A percentile compares a stretch with the other conserved stretches of the same genome.
These are phyloP conservation scores for Candida qinlingensis DNA, from an alignment of 805 yeast genomes.

Conservation along the genomic window DNA sequence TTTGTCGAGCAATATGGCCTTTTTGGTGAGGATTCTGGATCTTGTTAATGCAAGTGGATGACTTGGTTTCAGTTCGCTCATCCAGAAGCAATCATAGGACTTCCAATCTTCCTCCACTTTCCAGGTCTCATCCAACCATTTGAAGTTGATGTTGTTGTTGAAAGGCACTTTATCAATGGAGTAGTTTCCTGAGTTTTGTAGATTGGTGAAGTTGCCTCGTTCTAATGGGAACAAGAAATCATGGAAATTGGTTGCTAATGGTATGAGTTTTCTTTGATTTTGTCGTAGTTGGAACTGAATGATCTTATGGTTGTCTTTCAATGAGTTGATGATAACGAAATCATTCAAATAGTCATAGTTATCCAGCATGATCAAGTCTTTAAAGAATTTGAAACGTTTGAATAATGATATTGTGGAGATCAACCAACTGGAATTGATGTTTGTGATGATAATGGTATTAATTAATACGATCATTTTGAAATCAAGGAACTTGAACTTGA, in stretches of 20 bases:
- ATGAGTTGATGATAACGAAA: slow-evolving; percentile 2
- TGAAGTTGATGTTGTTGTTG: slow-evolving; percentile 43
- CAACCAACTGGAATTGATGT: slow-evolving; percentile 6
- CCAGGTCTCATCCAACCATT: slow-evolving; percentile 55
- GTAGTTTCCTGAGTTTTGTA: slow-evolving; percentile 25
- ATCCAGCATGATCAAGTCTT: slow-evolving; percentile 1
- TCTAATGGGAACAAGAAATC: slow-evolving; percentile 55
- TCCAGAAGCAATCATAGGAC: slow-evolving; percentile 50
- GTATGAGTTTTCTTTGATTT: slow-evolving; percentile 42
- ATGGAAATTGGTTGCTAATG: not conserved
- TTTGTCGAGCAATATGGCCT: slow-evolving; percentile 29
- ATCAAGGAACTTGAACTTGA: not conserved
- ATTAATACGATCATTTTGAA: not conserved
- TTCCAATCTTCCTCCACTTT: slow-evolving; percentile 45
- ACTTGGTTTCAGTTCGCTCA: slow-evolving; percentile 33
- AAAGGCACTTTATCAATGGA: slow-evolving; percentile 42
- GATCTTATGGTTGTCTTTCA: slow-evolving; percentile 27
- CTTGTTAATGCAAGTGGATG: slow-evolving; percentile 48
- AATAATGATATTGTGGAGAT: slow-evolving; percentile 2
- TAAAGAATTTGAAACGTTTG: slow-evolving; percentile 6
- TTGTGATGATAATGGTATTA: slow-evolving; percentile 3
- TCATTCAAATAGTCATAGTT: slow-evolving; percentile 3
- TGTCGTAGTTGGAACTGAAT: slow-evolving; percentile 48
- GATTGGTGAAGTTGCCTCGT: slow-evolving; percentile 42
- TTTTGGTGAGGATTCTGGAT: slow-evolving; percentile 44